phyloP scores from a whole-genome alignment of 2,329 filamentous ascomycete species.

The Chrysosporium queenslandicum region DNA sequence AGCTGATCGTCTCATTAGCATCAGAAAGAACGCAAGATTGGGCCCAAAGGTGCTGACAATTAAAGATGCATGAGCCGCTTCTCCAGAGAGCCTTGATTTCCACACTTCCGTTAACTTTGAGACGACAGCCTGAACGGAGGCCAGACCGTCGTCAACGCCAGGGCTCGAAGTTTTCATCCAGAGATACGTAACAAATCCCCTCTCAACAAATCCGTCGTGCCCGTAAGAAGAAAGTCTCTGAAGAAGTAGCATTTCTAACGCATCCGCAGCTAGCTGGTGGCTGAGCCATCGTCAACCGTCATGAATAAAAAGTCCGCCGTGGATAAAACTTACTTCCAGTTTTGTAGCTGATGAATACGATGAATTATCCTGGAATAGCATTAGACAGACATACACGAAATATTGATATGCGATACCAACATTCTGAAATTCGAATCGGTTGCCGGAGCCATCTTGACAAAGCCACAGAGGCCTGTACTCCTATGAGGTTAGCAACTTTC shows the following conservation, averaged over 20 bases:
- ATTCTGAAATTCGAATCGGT: constrained; percentile 55
- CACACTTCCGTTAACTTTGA: constrained; percentile 37
- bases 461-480: constrained; percentile 44
- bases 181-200: constrained; percentile 55
- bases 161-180: constrained; percentile 49
- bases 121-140: constrained; percentile 19
- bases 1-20: constrained; percentile 42
- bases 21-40: background rate
- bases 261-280: constrained; percentile 31
- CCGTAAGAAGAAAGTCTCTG: constrained; percentile 45
- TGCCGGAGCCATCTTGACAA: constrained; percentile 52
- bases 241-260: constrained; percentile 56
- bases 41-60: constrained; percentile 26
- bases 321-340: constrained; percentile 43
- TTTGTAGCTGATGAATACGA: constrained; percentile 56
- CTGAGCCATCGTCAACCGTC: constrained; percentile 22
- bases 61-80: constrained; percentile 46
- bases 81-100: constrained; percentile 43
- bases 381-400: background rate
- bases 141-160: constrained; percentile 27
- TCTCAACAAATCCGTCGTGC: constrained; percentile 55
- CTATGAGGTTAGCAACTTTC: background rate
- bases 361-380: constrained; percentile 44
- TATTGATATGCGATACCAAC: constrained; percentile 25
- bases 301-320: too few species aligned